These are phyloP conservation scores for Nemania sp. DNA, from an alignment of 2,329 filamentous ascomycete species.

Conservation along the genomic window DNA sequence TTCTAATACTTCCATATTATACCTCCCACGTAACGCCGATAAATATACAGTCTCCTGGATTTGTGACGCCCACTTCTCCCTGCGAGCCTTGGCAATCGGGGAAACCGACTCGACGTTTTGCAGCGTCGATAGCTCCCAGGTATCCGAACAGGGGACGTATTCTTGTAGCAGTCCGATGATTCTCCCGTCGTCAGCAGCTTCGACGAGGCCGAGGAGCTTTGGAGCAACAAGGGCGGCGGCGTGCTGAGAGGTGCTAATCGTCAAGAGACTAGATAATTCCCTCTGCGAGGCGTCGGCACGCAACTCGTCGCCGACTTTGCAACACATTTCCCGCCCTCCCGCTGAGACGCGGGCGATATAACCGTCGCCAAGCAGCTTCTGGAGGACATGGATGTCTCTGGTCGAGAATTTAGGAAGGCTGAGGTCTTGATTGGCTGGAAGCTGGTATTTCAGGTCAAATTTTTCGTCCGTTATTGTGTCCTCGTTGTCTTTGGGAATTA, in stretches of 20 bases:
- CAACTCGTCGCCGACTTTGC: conserved; percentile 22
- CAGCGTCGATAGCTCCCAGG: conserved; percentile 20
- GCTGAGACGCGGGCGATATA: conserved; percentile 26
- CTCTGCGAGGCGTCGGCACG: conserved; percentile 21
- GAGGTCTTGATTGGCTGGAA: conserved; percentile 15
- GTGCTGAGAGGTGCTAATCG: conserved; percentile 20
- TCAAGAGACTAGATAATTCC: conserved; percentile 26
- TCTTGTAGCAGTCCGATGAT: conserved; percentile 25
- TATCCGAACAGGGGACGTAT: conserved; percentile 22
- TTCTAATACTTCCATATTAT: too few species aligned
- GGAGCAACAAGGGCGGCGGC: conserved; percentile 22
- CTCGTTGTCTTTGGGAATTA: conserved; percentile 8
- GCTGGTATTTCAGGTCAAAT: conserved; percentile 16
- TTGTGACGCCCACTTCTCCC: conserved; percentile 32
- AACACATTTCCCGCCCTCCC: conserved; percentile 25
- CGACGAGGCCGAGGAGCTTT: conserved; percentile 27
- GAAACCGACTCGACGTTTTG: conserved; percentile 20
- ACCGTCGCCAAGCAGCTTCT: conserved; percentile 25
- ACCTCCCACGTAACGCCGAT: conserved; percentile 40
- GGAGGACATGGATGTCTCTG: conserved; percentile 25
- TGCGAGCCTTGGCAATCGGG: conserved; percentile 20
- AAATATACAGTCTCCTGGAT: conserved; percentile 34
- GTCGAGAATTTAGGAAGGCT: conserved; percentile 22
- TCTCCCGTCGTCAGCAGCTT: conserved; percentile 16
- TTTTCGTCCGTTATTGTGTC: conserved; percentile 6